A percentile compares a stretch with the other conserved stretches of the same genome.
Conservation (phyloP, 2,329 filamentous ascomycete genomes). For the Sporothrix pallida region DNA sequence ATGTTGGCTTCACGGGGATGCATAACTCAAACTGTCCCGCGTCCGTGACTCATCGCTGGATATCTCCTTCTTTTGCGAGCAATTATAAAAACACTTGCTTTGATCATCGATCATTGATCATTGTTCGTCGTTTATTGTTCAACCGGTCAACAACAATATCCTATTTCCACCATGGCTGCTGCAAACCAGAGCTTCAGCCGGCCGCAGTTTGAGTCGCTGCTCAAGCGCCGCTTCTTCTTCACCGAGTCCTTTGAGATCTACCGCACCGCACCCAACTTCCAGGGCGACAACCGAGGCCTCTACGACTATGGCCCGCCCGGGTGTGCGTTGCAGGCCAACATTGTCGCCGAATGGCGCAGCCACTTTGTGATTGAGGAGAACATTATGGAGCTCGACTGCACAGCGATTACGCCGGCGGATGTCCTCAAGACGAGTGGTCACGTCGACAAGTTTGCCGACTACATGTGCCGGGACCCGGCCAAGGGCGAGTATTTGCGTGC, state of each 20-base stretch:
- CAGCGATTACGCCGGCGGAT: slow-evolving; percentile 88
- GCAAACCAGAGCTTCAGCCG: too few relatives aligned
- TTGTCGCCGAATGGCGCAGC: slow-evolving; percentile 88
- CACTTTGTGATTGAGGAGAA: slow-evolving; percentile 93
- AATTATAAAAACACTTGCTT: too few relatives aligned
- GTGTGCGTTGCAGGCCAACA: slow-evolving; percentile 83
- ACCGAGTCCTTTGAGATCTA: slow-evolving; percentile 97
- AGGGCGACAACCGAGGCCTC: slow-evolving; percentile 79
- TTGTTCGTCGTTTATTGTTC: too few relatives aligned
- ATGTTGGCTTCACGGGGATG: too few relatives aligned
- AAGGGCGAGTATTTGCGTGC: slow-evolving; percentile 95
- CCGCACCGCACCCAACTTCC: slow-evolving; percentile 27
- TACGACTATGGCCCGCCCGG: slow-evolving; percentile 94
- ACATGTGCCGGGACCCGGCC: slow-evolving; percentile 99
- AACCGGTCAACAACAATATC: too few relatives aligned
- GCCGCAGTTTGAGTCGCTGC: slow-evolving; percentile 67
- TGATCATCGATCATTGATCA: too few relatives aligned
- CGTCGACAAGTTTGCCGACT: slow-evolving; percentile 97
- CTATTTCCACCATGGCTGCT: too few relatives aligned
- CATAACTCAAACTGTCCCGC: too few relatives aligned
- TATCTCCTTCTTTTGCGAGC: too few relatives aligned
- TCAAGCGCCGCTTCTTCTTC: slow-evolving; percentile 89
- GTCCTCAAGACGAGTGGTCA: slow-evolving; percentile 96
- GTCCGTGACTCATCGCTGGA: too few relatives aligned
- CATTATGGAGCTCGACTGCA: slow-evolving; percentile 95